Evolutionary conservation across 257 asterid species (phyloP).

Genomic region (Fraxinus americana): DNA sequence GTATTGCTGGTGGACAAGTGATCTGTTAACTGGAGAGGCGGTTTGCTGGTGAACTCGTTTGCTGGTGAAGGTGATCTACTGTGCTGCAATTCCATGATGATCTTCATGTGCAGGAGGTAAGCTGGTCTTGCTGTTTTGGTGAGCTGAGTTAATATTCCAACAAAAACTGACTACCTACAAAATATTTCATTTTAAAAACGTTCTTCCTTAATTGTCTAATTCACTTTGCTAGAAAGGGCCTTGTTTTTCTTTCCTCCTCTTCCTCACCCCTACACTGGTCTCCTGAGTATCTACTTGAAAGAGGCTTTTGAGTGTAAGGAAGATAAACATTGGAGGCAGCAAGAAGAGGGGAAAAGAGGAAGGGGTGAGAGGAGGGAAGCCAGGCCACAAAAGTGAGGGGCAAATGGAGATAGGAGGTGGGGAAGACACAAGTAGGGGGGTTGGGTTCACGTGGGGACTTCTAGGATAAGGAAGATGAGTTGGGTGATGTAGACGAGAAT

Average conservation of each 20-base stretch:
- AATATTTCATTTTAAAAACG: background rate
- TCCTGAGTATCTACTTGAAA: background rate
- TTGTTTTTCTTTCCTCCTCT: background rate
- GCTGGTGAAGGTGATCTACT: too few relatives aligned
- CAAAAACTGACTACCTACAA: background rate
- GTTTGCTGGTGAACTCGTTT: too few relatives aligned
- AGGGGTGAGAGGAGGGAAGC: background rate
- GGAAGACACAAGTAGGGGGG: background rate
- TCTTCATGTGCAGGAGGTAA: too few relatives aligned
- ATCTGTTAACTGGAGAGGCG: too few relatives aligned
- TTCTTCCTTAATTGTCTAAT: background rate
- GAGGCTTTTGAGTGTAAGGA: background rate
- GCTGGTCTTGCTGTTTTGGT: too few relatives aligned
- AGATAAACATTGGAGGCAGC: background rate
- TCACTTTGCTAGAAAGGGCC: background rate
- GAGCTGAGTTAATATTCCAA: too few relatives aligned
- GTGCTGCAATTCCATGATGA: too few relatives aligned
- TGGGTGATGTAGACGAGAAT: background rate
- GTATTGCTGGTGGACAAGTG: too few relatives aligned
- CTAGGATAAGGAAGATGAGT: background rate
- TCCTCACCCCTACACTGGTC: background rate
- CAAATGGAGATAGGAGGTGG: background rate
- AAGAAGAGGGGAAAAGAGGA: background rate
- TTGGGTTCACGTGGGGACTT: background rate
- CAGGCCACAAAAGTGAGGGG: background rate